Evolutionary conservation across 176 grass and related monocot species (phyloP), one percentile per base, ranked within the genome.

Genomic region (Leersia perrieri): DNA sequence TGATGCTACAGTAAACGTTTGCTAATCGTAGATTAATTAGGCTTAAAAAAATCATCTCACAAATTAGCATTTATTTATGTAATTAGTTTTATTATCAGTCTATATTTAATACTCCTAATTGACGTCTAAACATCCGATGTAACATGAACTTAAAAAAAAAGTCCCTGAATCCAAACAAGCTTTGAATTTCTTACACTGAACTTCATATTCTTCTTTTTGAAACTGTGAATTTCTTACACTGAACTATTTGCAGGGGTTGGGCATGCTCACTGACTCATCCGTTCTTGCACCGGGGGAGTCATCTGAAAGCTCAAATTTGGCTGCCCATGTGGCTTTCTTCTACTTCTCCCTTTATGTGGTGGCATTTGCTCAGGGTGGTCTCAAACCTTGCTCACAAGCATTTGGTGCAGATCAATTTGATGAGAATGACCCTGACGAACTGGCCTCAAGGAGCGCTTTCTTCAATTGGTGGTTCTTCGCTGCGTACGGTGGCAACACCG

Each of bases 351-450:
- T 87, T 20, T 87, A 84, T 33, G 20, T 87, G 0, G 28, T 91
- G 2, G 78, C 84, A 1, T 72, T 87, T 2, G 88, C 78, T 26
- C 69, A 83, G 16, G 85, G 75, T 0, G 74, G 85, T 7, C 75
- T 87, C 22, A 88, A 84, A 5, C 85, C 89, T 0, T 84, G 85
- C 7, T 38, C 29, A 1, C 80, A 91, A 30, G 84, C 89, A 5
- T 91, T 91, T 14, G 70, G 89, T 6, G 85, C 80, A 5, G 85
- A 84, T 20, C 81, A 80, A n/a, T 80, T 91, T 7, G 75, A 87
- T 5, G 64, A 66, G 33, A 76, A 57, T 1, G 75, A 91, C 63
- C 85, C 84, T 1, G 27, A 27, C 2, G 77, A 89, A 34, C 55
- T 68, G 26, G 58, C 41, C 25, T 75, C 72, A 0, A 84, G 61